phyloP scores from a whole-genome alignment of 176 grass and related monocot genomes.

The Aegilops tauschii region DNA sequence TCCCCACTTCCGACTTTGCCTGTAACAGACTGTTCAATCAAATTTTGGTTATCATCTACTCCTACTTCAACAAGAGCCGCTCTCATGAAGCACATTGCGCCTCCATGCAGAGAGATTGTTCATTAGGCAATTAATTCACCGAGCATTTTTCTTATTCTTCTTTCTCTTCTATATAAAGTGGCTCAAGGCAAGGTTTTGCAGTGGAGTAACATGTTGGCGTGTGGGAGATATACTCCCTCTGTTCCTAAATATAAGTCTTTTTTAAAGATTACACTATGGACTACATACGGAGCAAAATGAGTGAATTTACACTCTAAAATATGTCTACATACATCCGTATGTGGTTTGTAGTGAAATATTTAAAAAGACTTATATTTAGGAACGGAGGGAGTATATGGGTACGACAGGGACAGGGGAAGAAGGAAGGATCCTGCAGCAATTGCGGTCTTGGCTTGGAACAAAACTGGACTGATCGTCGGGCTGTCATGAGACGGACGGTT shows the following conservation, averaged over 20 bases:
- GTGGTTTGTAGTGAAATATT: too few relatives aligned
- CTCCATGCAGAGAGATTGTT: background rate
- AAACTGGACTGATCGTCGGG: background rate
- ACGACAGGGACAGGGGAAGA: background rate
- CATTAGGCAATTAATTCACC: too few relatives aligned
- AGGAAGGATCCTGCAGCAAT: background rate
- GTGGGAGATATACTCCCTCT: background rate
- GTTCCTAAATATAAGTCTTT: too few relatives aligned
- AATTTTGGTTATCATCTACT: background rate
- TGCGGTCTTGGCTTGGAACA: background rate
- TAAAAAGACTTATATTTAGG: too few relatives aligned
- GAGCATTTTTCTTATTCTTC: background rate
- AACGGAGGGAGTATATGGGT: background rate
- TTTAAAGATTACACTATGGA: too few relatives aligned
- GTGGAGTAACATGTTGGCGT: background rate
- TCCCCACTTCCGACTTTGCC: background rate
- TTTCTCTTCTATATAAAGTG: background rate
- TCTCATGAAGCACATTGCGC: background rate
- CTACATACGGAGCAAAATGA: too few relatives aligned
- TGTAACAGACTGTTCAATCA: background rate
- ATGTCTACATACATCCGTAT: too few relatives aligned
- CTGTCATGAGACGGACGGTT: slow-evolving; percentile 22
- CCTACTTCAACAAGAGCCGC: background rate
- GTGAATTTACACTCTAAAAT: too few relatives aligned
- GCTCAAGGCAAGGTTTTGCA: background rate